Conservation (phyloP, 345 rosid species). For the Gossypium rotundifolium region DNA sequence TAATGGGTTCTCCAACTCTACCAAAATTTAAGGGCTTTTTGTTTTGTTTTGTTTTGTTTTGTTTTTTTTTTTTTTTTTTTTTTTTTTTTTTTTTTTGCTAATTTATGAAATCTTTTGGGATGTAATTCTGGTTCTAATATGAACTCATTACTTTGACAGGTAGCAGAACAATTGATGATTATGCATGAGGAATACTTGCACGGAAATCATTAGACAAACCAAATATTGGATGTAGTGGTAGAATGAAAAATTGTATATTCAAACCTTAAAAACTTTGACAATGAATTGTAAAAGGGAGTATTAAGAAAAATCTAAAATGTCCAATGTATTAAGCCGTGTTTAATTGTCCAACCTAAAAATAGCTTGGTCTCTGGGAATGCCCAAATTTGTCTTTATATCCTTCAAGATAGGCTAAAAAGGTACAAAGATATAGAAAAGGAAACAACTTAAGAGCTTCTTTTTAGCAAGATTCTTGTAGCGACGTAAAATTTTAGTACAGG, state of each 20-base stretch:
- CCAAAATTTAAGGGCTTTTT: neutral
- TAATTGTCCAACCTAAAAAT: neutral
- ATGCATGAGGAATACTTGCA: constrained; percentile 37
- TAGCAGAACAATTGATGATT: constrained; percentile 50
- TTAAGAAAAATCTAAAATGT: neutral
- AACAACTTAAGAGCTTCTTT: too few species aligned
- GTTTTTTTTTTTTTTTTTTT: neutral
- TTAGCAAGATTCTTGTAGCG: too few species aligned
- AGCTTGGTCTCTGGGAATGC: too few species aligned
- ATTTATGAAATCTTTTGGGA: neutral
- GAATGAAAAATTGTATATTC: too few species aligned
- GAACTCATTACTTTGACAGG: constrained; percentile 17
- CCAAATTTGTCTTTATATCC: too few species aligned
- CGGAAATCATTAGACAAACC: constrained; percentile 10
- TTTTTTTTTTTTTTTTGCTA: neutral
- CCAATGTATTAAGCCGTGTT: neutral
- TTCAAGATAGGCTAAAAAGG: too few species aligned
- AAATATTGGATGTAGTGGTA: neutral
- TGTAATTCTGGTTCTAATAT: neutral
- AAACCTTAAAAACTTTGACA: too few species aligned
- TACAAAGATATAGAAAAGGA: too few species aligned
- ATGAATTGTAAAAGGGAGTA: too few species aligned
- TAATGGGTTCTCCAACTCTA: neutral
- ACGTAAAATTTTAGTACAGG: too few species aligned
- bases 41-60: too few species aligned